Evolutionary conservation across 139 green algal species (phyloP), one percentile per base, ranked within the genome.

Genomic region (Pedinophyceae sp.): DNA sequence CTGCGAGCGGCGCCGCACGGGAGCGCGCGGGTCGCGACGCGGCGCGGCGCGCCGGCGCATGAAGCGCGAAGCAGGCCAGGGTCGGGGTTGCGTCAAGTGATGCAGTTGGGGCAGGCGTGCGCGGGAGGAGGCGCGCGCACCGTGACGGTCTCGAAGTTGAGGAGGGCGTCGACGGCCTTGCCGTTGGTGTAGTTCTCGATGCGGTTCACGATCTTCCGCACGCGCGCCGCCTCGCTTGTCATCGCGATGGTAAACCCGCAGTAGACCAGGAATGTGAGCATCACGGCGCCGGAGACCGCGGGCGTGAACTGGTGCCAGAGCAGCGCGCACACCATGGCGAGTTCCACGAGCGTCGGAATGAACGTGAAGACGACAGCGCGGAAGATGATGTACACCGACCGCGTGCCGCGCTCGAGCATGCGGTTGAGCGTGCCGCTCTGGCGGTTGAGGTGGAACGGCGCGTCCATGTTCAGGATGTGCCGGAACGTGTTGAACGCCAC

Each of bases 141-240:
- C n/a, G n/a, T 58, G 3, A 96, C 87, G 0, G 88, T 94, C 70
- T 97, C 84, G 54, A 84, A 85, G 64, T 94, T 94, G 16, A 95
- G 71, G 48, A 97, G 76, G 2, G 84, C 83, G 54, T 97, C 89
- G 41, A 97, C 79, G 1, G 85, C 81, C 60, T 87, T 86, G 53
- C 69, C 79, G 39, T 73, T 92, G 45, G 81, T 84, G 17, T 79
- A 51, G 30, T 93, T 88, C 75, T 97, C 89, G 50, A 94, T 71
- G 19, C 71, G 45, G 50, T 93, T 94, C 2, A 93, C 83, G 27
- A 64, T 22, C 52, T 78, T 77, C 17, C 79, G 57, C 5, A 76
- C 59, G 30, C 78, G 28, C 0, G 68, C 65, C 3, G 66, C 57
- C 27, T 64, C 34, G 2, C 49, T 54, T 27, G 34, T 43, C 34